Percentiles rank a stretch among this genome's conserved stretches.
These are phyloP conservation scores for Colletotrichum navitas DNA, from an alignment of 2,329 filamentous ascomycete genomes.

Conservation along the genomic window DNA sequence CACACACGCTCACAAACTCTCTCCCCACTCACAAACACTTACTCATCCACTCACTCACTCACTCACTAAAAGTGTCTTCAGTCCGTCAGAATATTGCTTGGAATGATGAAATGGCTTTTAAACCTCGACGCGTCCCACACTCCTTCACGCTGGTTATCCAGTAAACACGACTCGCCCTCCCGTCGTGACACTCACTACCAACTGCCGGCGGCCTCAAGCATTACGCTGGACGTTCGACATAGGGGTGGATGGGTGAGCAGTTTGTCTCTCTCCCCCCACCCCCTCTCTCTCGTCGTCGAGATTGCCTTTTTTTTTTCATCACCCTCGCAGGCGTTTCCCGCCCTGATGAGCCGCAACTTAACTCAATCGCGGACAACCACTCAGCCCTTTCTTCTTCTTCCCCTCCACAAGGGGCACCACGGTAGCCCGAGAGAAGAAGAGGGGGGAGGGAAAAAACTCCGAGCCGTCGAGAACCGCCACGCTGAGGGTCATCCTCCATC, in stretches of 20 bases:
- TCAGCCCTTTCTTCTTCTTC: neutral
- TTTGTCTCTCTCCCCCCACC: too few relatives aligned
- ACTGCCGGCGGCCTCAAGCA: neutral
- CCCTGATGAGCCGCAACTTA: neutral
- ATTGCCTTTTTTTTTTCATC: slow-evolving; percentile 20
- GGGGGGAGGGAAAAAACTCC: neutral
- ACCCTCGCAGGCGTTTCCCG: neutral
- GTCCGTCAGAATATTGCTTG: neutral
- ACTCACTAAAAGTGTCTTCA: neutral
- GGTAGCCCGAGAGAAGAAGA: neutral
- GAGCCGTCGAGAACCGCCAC: neutral
- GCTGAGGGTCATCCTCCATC: neutral
- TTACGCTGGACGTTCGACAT: neutral
- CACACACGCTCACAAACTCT: neutral
- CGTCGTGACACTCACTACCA: too few relatives aligned
- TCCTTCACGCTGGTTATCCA: too few relatives aligned
- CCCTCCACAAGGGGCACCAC: neutral
- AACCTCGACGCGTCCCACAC: neutral
- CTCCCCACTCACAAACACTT: neutral
- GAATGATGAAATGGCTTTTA: neutral
- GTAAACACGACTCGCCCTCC: neutral
- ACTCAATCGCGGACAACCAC: slow-evolving; percentile 1
- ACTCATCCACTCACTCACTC: neutral
- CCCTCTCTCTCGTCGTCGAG: neutral
- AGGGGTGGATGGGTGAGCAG: too few relatives aligned